Evolutionary conservation across 148 eudicot species (phyloP).

Genomic region (Drosera capensis): DNA sequence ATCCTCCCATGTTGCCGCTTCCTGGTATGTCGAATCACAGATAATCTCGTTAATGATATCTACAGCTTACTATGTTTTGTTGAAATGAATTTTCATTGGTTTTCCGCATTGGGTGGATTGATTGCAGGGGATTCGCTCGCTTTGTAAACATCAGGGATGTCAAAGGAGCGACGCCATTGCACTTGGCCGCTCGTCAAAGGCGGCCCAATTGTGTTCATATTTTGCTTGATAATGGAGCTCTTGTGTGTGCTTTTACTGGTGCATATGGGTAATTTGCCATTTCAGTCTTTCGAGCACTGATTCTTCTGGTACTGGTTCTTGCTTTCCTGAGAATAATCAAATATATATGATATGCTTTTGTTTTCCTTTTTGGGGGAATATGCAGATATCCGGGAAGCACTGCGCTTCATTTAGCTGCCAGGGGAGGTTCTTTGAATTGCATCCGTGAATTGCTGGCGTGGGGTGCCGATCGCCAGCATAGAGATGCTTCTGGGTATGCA

Average conservation of each 20-base stretch:
- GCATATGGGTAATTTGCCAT: constrained; percentile 52
- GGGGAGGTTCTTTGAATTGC: constrained; percentile 9
- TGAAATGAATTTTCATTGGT: too few species aligned
- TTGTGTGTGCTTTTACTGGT: constrained; percentile 92
- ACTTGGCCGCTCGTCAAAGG: constrained; percentile 84
- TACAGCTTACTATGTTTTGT: too few species aligned
- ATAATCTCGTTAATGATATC: too few species aligned
- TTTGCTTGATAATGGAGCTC: constrained; percentile 76
- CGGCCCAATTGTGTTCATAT: constrained; percentile 74
- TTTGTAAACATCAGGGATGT: constrained; percentile 96
- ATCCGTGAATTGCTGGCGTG: constrained; percentile 10
- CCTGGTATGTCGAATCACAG: constrained; percentile 37
- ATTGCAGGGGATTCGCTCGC: constrained; percentile 68
- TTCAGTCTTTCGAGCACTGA: background rate
- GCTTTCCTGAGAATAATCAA: background rate
- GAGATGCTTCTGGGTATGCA: constrained; percentile 86
- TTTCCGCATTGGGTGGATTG: background rate
- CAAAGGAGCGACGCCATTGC: constrained; percentile 92
- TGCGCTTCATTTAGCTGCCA: constrained; percentile 12
- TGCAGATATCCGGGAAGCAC: constrained; percentile 11
- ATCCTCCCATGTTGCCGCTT: constrained; percentile 67
- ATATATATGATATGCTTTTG: background rate
- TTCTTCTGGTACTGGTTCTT: background rate
- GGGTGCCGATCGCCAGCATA: constrained; percentile 32
- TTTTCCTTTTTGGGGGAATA: background rate